phyloP scores from a whole-genome alignment of 805 yeast genomes.

The Wickerhamiella australiensis region DNA sequence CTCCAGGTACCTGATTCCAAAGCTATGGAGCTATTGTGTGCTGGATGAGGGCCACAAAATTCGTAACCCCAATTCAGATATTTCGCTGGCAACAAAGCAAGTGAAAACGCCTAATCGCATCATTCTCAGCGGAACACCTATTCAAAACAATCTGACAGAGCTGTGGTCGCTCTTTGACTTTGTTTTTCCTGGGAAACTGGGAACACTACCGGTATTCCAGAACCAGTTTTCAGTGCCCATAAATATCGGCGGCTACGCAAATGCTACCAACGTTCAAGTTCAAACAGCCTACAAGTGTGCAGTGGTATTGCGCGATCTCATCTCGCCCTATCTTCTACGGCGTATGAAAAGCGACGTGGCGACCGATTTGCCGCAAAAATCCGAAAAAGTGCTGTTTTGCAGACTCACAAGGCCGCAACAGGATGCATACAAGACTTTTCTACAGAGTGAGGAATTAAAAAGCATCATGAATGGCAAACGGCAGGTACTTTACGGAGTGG shows the following conservation, averaged over 20 bases:
- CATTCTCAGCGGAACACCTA: constrained; percentile 90
- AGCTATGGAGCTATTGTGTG: constrained; percentile 80
- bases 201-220: constrained; percentile 90
- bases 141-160: constrained; percentile 84
- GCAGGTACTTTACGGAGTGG: constrained; percentile 81
- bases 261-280: constrained; percentile 89
- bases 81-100: constrained; percentile 75
- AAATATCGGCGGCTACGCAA: constrained; percentile 95
- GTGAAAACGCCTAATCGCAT: constrained; percentile 73
- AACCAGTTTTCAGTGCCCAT: constrained; percentile 87
- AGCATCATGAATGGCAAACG: constrained; percentile 64
- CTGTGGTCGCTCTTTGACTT: constrained; percentile 93
- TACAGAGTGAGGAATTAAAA: constrained; percentile 61
- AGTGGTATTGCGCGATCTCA: constrained; percentile 71
- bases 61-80: constrained; percentile 83
- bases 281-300: constrained; percentile 96
- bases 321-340: constrained; percentile 78
- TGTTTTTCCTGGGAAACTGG: constrained; percentile 86
- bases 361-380: constrained; percentile 81
- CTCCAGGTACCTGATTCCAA: constrained; percentile 47
- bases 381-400: constrained; percentile 89
- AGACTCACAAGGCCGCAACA: constrained; percentile 68
- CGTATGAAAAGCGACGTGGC: constrained; percentile 92
- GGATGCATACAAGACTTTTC: constrained; percentile 57
- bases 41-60: constrained; percentile 96